phyloP scores from a whole-genome alignment of 805 yeast species.

The Yamadazyma endophytica region DNA sequence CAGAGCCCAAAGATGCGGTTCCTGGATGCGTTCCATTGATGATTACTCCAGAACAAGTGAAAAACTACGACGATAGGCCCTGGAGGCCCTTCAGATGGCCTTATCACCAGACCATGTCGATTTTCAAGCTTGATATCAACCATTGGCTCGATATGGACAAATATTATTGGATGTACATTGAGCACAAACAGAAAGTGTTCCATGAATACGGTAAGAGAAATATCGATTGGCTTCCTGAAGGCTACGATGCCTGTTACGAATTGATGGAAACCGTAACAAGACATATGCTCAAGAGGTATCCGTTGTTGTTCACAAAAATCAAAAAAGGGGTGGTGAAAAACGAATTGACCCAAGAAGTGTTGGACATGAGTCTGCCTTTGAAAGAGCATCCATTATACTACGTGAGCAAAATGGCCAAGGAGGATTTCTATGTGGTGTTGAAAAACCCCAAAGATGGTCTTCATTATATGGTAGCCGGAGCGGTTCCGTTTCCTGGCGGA shows the following conservation, averaged over 20 bases:
- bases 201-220: slow-evolving; percentile 57
- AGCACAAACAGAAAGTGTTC: slow-evolving; percentile 57
- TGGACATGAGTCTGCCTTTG: slow-evolving; percentile 58
- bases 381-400: slow-evolving; percentile 61
- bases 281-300: slow-evolving; percentile 62
- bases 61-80: slow-evolving; percentile 66
- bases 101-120: slow-evolving; percentile 75
- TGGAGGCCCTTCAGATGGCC: slow-evolving; percentile 84
- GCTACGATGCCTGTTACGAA: slow-evolving; percentile 57
- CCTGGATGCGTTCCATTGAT: slow-evolving; percentile 43
- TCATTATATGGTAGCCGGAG: slow-evolving; percentile 68
- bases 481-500: slow-evolving; percentile 79
- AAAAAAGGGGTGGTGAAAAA: slow-evolving; percentile 54
- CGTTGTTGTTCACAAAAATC: slow-evolving; percentile 49
- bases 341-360: slow-evolving; percentile 56
- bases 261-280: slow-evolving; percentile 58
- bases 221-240: slow-evolving; percentile 63
- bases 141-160: slow-evolving; percentile 82
- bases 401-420: slow-evolving; percentile 68
- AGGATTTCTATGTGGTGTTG: slow-evolving; percentile 64
- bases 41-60: slow-evolving; percentile 65
- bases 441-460: slow-evolving; percentile 50
- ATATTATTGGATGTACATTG: slow-evolving; percentile 61
- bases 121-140: slow-evolving; percentile 64
- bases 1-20: slow-evolving; percentile 3